Percentiles rank a stretch among this genome's conserved stretches.
These are phyloP conservation scores for Leccinum disarticulatum DNA, from an alignment of 768 basidiomycete genomes.

Conservation along the genomic window DNA sequence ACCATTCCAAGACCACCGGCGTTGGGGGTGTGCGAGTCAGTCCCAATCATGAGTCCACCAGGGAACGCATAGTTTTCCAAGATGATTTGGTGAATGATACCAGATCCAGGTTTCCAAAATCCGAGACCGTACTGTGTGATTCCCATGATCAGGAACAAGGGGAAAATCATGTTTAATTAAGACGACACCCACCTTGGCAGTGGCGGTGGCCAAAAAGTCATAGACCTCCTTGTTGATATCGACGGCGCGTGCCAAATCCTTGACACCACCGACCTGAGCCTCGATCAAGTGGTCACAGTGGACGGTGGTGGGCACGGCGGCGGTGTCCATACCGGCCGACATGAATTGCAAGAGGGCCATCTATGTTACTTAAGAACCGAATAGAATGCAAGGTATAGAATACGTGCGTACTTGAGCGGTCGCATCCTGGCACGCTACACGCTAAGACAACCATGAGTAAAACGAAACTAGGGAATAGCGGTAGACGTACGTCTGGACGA, in stretches of 20 bases:
- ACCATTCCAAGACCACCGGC: constrained; percentile 99
- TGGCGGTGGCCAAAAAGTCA: constrained; percentile 96
- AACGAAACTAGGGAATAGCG: neutral
- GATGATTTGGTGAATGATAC: constrained; percentile 99
- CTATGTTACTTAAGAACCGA: constrained; percentile 38
- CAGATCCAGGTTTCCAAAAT: constrained; percentile 99
- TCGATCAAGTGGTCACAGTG: constrained; percentile 99
- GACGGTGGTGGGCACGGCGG: constrained; percentile 96
- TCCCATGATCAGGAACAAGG: neutral
- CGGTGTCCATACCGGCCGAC: constrained; percentile 98
- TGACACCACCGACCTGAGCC: constrained; percentile 90
- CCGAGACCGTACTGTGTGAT: constrained; percentile 85
- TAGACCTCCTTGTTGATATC: constrained; percentile 98
- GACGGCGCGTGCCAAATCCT: constrained; percentile 91
- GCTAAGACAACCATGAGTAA: constrained; percentile 41
- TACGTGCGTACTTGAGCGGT: constrained; percentile 66
- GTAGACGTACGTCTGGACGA: constrained; percentile 83
- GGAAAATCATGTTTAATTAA: neutral
- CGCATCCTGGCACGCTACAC: constrained; percentile 89
- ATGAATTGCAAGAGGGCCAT: constrained; percentile 99
- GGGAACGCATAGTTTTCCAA: constrained; percentile 99
- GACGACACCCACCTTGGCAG: constrained; percentile 68
- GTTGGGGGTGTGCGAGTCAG: constrained; percentile 98
- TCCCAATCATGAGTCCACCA: constrained; percentile 99
- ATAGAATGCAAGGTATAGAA: constrained; percentile 15